phyloP scores from a whole-genome alignment of 2,329 filamentous ascomycete genomes.

The Macrophomina phaseolina region DNA sequence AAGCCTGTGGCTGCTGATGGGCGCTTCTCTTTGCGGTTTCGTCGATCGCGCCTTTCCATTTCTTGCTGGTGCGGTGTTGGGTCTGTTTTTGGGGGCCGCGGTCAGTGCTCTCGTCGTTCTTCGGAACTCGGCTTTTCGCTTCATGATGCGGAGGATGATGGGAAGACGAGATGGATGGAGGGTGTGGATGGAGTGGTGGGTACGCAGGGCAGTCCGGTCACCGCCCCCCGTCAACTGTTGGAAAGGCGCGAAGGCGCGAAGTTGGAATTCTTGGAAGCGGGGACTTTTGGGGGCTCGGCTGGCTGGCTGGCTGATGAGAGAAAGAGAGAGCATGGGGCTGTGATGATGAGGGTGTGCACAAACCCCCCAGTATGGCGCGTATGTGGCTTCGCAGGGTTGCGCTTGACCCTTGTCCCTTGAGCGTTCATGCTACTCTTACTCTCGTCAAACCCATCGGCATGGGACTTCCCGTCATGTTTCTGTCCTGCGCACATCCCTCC shows the following conservation, averaged over 20 bases:
- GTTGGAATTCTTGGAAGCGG: too few species aligned
- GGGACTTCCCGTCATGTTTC: neutral
- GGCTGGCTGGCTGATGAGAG: too few species aligned
- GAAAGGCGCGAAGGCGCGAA: too few species aligned
- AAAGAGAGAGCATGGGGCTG: too few species aligned
- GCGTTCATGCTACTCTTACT: neutral
- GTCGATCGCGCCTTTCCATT: neutral
- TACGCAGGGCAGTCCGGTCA: too few species aligned
- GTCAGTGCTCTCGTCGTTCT: neutral
- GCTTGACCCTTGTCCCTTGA: neutral
- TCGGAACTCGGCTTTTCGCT: conserved; percentile 1
- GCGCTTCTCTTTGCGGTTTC: neutral
- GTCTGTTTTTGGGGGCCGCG: too few species aligned
- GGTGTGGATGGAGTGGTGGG: neutral
- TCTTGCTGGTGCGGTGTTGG: too few species aligned
- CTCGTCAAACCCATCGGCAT: neutral
- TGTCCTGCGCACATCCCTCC: neutral
- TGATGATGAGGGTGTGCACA: neutral
- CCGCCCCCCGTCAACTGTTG: too few species aligned
- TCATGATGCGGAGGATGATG: neutral
- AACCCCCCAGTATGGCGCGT: neutral
- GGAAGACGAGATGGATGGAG: neutral
- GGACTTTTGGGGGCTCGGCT: too few species aligned
- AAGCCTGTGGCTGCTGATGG: conserved; percentile 14
- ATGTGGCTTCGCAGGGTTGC: conserved; percentile 5